Evolutionary conservation across 2,329 filamentous ascomycete genomes (phyloP), one percentile per base, ranked within the genome.

Genomic region (Fusarium sp.): DNA sequence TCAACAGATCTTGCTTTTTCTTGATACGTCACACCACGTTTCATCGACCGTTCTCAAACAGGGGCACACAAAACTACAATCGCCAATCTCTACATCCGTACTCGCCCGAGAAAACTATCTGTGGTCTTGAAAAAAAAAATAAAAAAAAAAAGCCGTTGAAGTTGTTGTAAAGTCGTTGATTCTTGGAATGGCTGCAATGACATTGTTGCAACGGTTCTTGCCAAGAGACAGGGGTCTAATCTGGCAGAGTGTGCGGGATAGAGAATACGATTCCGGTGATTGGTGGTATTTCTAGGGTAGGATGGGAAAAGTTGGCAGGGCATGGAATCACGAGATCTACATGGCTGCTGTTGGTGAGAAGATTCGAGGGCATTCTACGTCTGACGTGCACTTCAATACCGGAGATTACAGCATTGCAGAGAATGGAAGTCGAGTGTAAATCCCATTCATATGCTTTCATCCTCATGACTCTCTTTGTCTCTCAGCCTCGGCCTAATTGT

Each of bases 171-270:
- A 16, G 41, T 12, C 8, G 10, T 6, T 26, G 16, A 4, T 36
- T 56, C 51, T 50, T 57, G 50, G 33, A 63, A 37, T 10, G 11
- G 13, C 12, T 20, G 6, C n/a, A 31, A 65, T 65, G 62, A 65
- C 61, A 55, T 65, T 61, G 33, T 54, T 45, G 23, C 16, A 40
- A 30, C 20, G 11, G 57, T 37, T 20, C 18, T 11, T 12, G 28
- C 33, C 42, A 63, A 63, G 51, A 45, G 31, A 31, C 60, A 63
- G 26, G 60, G 60, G 52, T 64, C 16, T 11, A 13, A 11, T 45
- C 12, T 28, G 41, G 16, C 16, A 45, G 26, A 45, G 6, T 13
- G 33, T 31, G 26, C 18, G 36, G 40, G 13, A 30, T 33, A 26
- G 13, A 26, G 10, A 12, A 15, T 18, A 12, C 5, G 31, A 26